Evolutionary conservation across 352 stramenopile genomes (phyloP).

Genomic region (Phytophthora sp.): DNA sequence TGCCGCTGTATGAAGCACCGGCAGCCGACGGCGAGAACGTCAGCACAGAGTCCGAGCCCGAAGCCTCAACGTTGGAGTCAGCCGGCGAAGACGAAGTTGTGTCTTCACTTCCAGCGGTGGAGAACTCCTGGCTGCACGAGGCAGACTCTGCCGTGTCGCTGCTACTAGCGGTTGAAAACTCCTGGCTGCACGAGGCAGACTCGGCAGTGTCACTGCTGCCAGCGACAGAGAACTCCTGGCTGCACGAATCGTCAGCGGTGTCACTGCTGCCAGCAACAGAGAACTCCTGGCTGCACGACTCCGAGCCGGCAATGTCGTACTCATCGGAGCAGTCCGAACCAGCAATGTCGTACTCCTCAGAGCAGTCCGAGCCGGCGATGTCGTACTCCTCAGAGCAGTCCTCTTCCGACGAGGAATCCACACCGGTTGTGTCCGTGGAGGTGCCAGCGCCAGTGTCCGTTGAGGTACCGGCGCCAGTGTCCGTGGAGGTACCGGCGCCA

Average conservation of each 20-base stretch:
- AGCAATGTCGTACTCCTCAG: constrained; percentile 30
- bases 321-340: constrained; percentile 27
- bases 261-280: constrained; percentile 29
- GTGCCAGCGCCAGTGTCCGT: constrained; percentile 1
- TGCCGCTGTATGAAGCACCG: constrained; percentile 27
- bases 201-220: constrained; percentile 22
- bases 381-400: constrained; percentile 32
- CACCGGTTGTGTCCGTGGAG: constrained; percentile 21
- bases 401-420: constrained; percentile 18
- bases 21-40: constrained; percentile 45
- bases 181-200: constrained; percentile 27
- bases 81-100: constrained; percentile 12
- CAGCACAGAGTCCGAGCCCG: constrained; percentile 22
- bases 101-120: constrained; percentile 15
- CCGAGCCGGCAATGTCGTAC: constrained; percentile 32
- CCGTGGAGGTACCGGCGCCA: background rate
- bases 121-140: constrained; percentile 20
- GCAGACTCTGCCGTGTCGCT: constrained; percentile 4
- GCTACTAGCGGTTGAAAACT: constrained; percentile 27
- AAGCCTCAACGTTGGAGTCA: constrained; percentile 12
- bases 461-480: background rate
- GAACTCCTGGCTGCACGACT: constrained; percentile 39
- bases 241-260: constrained; percentile 27
- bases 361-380: constrained; percentile 41
- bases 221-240: constrained; percentile 38